phyloP scores from a whole-genome alignment of 768 basidiomycete species.

The Mycena belliarum region DNA sequence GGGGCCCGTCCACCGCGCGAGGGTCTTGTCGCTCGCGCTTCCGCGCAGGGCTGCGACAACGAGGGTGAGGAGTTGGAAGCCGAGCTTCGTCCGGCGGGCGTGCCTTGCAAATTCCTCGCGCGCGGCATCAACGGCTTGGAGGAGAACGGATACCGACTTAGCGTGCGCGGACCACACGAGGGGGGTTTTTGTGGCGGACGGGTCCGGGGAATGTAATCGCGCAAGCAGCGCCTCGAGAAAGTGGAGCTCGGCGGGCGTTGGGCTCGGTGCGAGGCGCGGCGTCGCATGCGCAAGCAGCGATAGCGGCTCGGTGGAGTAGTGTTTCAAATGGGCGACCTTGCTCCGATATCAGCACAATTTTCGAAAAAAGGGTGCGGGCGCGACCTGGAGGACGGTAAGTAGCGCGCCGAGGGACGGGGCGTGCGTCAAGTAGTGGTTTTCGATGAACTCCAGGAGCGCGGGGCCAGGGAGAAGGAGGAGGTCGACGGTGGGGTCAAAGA shows the following conservation, averaged over 20 bases:
- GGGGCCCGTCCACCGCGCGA: conserved; percentile 8
- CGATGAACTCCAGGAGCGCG: conserved; percentile 50
- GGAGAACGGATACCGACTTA: conserved; percentile 32
- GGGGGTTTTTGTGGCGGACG: conserved; percentile 4
- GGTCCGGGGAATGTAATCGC: conserved; percentile 30
- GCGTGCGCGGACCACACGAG: conserved; percentile 29
- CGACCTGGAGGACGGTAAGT: conserved; percentile 64
- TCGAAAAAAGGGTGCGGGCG: not conserved
- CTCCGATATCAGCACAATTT: too few species aligned
- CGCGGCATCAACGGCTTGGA: conserved; percentile 23
- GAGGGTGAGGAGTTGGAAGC: not conserved
- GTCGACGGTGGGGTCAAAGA: conserved; percentile 64
- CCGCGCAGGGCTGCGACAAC: not conserved
- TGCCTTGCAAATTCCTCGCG: conserved; percentile 1
- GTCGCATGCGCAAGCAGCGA: conserved; percentile 38
- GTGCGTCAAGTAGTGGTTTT: conserved; percentile 58
- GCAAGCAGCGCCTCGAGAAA: conserved; percentile 39
- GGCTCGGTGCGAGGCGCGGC: conserved; percentile 27
- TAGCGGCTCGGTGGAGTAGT: conserved; percentile 63
- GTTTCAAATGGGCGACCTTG: conserved; percentile 68
- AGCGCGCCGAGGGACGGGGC: conserved; percentile 58
- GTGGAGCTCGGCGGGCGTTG: conserved; percentile 16
- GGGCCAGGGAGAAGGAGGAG: conserved; percentile 67
- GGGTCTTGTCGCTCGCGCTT: not conserved
- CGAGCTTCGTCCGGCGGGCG: conserved; percentile 1